A percentile compares a stretch with the other conserved stretches of the same genome.
Evolutionary conservation across 306 rosid species (phyloP).

Genomic region (Luffa aegyptiaca): DNA sequence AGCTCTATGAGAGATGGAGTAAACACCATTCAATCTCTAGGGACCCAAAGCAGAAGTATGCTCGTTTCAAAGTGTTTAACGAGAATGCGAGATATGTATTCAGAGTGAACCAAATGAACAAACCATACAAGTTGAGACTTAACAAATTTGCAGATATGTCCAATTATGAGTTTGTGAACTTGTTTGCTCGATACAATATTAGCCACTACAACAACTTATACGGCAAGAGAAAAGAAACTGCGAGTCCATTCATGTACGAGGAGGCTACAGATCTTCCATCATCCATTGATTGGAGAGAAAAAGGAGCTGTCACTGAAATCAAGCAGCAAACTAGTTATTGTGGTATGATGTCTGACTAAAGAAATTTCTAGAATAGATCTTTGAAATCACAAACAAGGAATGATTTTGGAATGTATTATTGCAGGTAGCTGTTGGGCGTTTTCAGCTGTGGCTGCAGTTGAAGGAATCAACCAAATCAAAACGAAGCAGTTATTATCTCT

Average conservation of each 20-base stretch:
- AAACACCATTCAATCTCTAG: slow-evolving; percentile 25
- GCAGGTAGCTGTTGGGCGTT: slow-evolving; percentile 47
- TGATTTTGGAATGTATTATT: too few species aligned
- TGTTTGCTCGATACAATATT: slow-evolving; percentile 21
- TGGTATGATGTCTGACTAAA: too few species aligned
- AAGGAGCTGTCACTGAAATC: slow-evolving; percentile 24
- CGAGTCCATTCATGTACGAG: slow-evolving; percentile 13
- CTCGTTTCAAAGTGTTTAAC: slow-evolving; percentile 41
- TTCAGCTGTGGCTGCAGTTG: slow-evolving; percentile 29
- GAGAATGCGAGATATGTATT: slow-evolving; percentile 25
- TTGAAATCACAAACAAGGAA: too few species aligned
- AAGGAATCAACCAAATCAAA: slow-evolving; percentile 30
- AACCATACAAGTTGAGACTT: slow-evolving; percentile 32
- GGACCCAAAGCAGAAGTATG: slow-evolving; percentile 15
- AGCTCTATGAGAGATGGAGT: slow-evolving; percentile 36
- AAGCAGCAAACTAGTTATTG: too few species aligned
- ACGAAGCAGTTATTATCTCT: slow-evolving; percentile 20
- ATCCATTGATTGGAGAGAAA: slow-evolving; percentile 38
- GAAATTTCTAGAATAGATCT: too few species aligned
- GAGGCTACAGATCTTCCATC: slow-evolving; percentile 12
- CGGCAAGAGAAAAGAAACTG: neutral
- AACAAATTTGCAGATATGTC: slow-evolving; percentile 39
- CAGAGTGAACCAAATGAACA: slow-evolving; percentile 32
- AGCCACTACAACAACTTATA: slow-evolving; percentile 12
- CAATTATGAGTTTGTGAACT: slow-evolving; percentile 20